Evolutionary conservation across 192 early-diverging fungal species (phyloP).

Genomic region (Mycoemilia scoparia): DNA sequence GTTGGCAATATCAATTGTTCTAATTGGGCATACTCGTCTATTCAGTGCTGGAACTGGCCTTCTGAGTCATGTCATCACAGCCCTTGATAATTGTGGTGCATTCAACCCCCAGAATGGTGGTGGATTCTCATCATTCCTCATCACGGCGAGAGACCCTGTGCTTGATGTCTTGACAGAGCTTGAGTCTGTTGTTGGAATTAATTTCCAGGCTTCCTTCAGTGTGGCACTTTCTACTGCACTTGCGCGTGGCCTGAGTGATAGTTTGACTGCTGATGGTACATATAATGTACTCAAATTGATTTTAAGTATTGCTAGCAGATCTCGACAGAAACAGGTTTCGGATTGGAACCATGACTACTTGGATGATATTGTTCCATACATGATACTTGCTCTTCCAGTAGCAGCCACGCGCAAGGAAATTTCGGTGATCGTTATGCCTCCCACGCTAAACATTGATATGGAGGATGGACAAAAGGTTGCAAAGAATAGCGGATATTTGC

Average conservation of each 20-base stretch:
- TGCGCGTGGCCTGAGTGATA: conserved; percentile 66
- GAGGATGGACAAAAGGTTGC: too few relatives aligned
- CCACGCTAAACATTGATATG: too few relatives aligned
- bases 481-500: too few relatives aligned
- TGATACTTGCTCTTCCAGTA: conserved; percentile 65
- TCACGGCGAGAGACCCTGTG: conserved; percentile 52
- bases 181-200: conserved; percentile 56
- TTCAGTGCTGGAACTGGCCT: conserved; percentile 57
- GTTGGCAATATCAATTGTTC: conserved; percentile 71
- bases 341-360: conserved; percentile 4
- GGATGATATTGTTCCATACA: conserved; percentile 45
- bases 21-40: conserved; percentile 66
- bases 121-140: conserved; percentile 49
- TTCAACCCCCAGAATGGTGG: conserved; percentile 40
- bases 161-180: conserved; percentile 49
- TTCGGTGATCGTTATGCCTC: too few relatives aligned
- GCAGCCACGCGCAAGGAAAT: conserved; percentile 54
- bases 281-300: conserved; percentile 51
- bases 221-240: conserved; percentile 67
- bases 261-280: conserved; percentile 52
- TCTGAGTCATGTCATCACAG: conserved; percentile 49
- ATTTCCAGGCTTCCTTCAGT: conserved; percentile 72
- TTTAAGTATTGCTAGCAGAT: conserved; percentile 51
- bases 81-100: conserved; percentile 54
- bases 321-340: conserved; percentile 27